Percentiles rank a stretch among this genome's conserved stretches.
Evolutionary conservation across 805 yeast genomes (phyloP).

Genomic region (Pichia thaimueangensis): DNA sequence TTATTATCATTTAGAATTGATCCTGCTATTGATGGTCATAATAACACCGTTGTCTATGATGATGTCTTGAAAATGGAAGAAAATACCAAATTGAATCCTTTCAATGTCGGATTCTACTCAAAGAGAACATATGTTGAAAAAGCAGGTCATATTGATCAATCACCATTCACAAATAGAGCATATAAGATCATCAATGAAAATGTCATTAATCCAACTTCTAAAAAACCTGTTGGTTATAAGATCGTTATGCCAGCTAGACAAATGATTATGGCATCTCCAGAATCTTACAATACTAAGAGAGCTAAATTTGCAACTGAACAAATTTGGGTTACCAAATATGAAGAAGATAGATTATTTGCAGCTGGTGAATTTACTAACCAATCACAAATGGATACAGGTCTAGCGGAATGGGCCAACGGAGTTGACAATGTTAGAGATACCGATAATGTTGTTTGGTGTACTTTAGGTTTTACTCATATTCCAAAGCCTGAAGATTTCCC

Average conservation of each 20-base stretch:
- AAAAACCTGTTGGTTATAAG: constrained; percentile 72
- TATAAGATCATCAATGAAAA: constrained; percentile 71
- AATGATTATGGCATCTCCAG: constrained; percentile 61
- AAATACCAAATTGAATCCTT: constrained; percentile 50
- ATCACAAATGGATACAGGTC: constrained; percentile 62
- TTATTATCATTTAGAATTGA: constrained; percentile 73
- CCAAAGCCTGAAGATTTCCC: constrained; percentile 87
- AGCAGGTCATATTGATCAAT: constrained; percentile 65
- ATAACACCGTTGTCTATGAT: constrained; percentile 65
- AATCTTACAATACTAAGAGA: constrained; percentile 61
- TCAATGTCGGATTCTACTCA: constrained; percentile 62
- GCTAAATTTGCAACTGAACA: constrained; percentile 73
- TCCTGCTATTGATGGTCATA: constrained; percentile 76
- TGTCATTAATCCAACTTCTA: constrained; percentile 60
- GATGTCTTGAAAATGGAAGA: constrained; percentile 59
- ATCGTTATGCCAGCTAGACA: constrained; percentile 68
- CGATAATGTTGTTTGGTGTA: constrained; percentile 75
- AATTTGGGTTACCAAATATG: constrained; percentile 75
- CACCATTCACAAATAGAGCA: constrained; percentile 69
- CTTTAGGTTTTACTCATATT: constrained; percentile 73
- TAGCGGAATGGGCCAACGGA: constrained; percentile 66
- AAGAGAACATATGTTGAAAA: constrained; percentile 61
- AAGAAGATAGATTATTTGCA: constrained; percentile 65
- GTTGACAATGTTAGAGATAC: constrained; percentile 64
- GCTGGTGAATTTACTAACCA: constrained; percentile 88